Conservation (phyloP, 345 rosid genomes). For the Citrus inodora region DNA sequence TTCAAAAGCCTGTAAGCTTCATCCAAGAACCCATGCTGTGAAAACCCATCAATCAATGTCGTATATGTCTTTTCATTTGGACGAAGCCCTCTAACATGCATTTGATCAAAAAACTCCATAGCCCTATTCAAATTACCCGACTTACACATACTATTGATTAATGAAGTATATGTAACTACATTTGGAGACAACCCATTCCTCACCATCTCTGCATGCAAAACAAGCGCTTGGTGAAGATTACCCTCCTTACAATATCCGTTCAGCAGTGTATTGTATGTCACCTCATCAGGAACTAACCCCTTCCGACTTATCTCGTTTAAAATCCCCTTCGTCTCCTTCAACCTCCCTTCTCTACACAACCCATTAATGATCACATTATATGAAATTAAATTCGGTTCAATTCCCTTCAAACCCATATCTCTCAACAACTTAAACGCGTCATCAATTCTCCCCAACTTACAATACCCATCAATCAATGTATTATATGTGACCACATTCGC, state of each 20-base stretch:
- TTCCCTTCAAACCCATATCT: conserved; percentile 53
- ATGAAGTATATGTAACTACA: conserved; percentile 77
- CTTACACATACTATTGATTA: conserved; percentile 81
- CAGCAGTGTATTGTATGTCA: conserved; percentile 75
- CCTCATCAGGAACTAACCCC: conserved; percentile 71
- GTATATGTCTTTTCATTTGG: conserved; percentile 84
- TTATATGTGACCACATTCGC: conserved; percentile 88
- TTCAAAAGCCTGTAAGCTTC: conserved; percentile 56
- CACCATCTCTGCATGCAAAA: conserved; percentile 71
- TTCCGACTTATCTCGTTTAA: conserved; percentile 51
- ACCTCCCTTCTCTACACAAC: conserved; percentile 68
- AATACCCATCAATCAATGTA: conserved; percentile 65
- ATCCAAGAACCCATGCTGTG: conserved; percentile 57
- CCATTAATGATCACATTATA: conserved; percentile 76
- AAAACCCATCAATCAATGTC: conserved; percentile 78
- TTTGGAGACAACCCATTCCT: conserved; percentile 73
- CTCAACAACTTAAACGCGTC: conserved; percentile 53
- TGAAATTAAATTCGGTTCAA: conserved; percentile 79
- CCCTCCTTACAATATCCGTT: conserved; percentile 81
- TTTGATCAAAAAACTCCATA: conserved; percentile 71
- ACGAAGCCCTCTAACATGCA: conserved; percentile 69
- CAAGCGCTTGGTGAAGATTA: conserved; percentile 78
- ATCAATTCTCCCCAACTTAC: conserved; percentile 58
- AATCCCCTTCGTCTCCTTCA: conserved; percentile 58
- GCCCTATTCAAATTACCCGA: conserved; percentile 81